These are phyloP conservation scores for Candida dajiaensis DNA, from an alignment of 805 yeast species.

Conservation along the genomic window DNA sequence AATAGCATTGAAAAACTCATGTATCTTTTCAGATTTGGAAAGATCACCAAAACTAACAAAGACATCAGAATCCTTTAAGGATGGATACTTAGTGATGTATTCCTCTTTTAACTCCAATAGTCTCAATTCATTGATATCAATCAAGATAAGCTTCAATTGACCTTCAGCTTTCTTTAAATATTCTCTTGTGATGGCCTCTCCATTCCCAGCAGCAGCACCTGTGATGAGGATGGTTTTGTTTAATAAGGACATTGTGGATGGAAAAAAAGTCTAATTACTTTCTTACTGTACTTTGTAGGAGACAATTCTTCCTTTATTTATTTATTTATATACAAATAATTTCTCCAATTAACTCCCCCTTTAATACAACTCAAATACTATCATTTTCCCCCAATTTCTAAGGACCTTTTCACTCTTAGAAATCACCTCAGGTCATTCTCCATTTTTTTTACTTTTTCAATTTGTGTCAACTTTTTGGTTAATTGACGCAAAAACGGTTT, in stretches of 20 bases:
- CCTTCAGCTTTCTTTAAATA: constrained; percentile 71
- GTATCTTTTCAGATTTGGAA: constrained; percentile 43
- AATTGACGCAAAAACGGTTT: neutral
- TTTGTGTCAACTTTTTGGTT: neutral
- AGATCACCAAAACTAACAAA: constrained; percentile 49
- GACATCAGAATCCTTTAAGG: constrained; percentile 29
- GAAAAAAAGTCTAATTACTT: too few species aligned
- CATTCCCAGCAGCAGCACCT: constrained; percentile 95
- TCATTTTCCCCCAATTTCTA: too few species aligned
- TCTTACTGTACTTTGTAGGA: too few species aligned
- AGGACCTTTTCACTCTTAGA: too few species aligned
- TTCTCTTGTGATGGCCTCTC: constrained; percentile 82
- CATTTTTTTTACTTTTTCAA: too few species aligned
- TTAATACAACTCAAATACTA: too few species aligned
- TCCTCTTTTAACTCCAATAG: constrained; percentile 42
- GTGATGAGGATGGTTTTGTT: constrained; percentile 78
- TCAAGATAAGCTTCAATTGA: constrained; percentile 56
- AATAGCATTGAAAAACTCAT: constrained; percentile 38
- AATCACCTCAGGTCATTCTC: neutral
- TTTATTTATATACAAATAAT: neutral
- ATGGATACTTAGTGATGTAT: constrained; percentile 40
- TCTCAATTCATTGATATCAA: constrained; percentile 67
- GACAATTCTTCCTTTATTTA: too few species aligned
- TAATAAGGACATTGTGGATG: constrained; percentile 32
- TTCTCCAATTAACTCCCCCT: too few species aligned